Conservation (phyloP, 345 rosid genomes). For the Dovyalis caffra region DNA sequence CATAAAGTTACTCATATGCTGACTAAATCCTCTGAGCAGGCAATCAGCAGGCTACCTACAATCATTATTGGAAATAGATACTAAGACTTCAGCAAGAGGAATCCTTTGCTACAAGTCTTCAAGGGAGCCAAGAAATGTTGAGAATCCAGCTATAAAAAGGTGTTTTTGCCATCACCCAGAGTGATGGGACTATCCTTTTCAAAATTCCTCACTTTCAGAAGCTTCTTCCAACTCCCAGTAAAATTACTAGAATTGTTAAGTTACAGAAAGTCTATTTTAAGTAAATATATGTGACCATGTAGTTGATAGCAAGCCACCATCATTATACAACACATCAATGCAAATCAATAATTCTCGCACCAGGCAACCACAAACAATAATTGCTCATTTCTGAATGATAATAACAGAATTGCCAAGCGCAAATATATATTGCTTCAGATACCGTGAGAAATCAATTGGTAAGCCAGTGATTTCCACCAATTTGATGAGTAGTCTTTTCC, state of each 20-base stretch:
- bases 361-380: not conserved
- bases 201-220: not conserved
- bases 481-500: slow-evolving; percentile 41
- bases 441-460: slow-evolving; percentile 42
- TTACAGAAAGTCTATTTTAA: too few relatives aligned
- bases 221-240: not conserved
- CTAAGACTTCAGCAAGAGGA: not conserved
- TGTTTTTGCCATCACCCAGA: not conserved
- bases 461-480: slow-evolving; percentile 51
- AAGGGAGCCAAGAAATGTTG: not conserved
- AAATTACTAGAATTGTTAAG: not conserved
- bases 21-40: not conserved
- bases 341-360: not conserved
- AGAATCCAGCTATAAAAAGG: not conserved
- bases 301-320: not conserved
- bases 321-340: not conserved
- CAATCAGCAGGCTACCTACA: not conserved
- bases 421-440: not conserved
- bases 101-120: not conserved
- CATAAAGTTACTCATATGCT: not conserved
- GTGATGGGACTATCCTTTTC: not conserved
- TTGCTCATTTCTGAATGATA: not conserved
- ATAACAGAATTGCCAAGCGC: not conserved
- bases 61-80: not conserved
- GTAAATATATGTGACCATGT: not conserved